phyloP scores from a whole-genome alignment of 768 basidiomycete genomes.

The Tylopilus plumbeoviolaceoides region DNA sequence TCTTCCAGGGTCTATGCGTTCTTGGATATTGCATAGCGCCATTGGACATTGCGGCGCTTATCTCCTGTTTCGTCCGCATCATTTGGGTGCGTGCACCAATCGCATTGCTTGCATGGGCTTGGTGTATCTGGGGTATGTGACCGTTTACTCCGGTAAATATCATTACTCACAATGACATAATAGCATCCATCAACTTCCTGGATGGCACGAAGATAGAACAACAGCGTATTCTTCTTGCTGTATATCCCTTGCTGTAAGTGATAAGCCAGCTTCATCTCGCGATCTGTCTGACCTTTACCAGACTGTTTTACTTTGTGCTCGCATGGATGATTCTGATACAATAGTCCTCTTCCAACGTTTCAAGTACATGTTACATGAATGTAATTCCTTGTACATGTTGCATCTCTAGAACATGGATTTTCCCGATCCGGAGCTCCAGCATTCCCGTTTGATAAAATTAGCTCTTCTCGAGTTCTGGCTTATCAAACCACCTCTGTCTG shows the following conservation, averaged over 20 bases:
- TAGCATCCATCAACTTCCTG: constrained; percentile 92
- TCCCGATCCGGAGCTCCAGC: not conserved
- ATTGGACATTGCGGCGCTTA: constrained; percentile 82
- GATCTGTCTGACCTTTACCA: constrained; percentile 26
- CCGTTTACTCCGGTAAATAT: not conserved
- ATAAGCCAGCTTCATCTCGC: not conserved
- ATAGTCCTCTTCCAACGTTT: constrained; percentile 26
- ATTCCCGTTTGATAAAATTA: constrained; percentile 1
- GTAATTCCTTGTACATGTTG: constrained; percentile 9
- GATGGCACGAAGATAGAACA: constrained; percentile 93
- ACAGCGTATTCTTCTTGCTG: constrained; percentile 85
- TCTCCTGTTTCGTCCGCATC: constrained; percentile 78
- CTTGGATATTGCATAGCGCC: constrained; percentile 96
- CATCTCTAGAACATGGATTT: not conserved
- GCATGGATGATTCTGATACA: constrained; percentile 98
- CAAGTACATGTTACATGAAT: constrained; percentile 9
- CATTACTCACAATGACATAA: constrained; percentile 1
- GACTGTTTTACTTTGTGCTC: constrained; percentile 89
- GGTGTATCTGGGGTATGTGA: constrained; percentile 92
- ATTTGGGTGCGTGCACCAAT: constrained; percentile 88
- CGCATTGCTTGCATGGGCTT: constrained; percentile 84
- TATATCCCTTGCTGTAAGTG: constrained; percentile 90
- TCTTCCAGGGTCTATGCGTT: constrained; percentile 95
- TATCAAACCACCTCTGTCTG: not conserved
- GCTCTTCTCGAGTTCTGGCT: not conserved